Conservation (phyloP, 768 basidiomycete genomes). For the Lactarius tabidus region DNA sequence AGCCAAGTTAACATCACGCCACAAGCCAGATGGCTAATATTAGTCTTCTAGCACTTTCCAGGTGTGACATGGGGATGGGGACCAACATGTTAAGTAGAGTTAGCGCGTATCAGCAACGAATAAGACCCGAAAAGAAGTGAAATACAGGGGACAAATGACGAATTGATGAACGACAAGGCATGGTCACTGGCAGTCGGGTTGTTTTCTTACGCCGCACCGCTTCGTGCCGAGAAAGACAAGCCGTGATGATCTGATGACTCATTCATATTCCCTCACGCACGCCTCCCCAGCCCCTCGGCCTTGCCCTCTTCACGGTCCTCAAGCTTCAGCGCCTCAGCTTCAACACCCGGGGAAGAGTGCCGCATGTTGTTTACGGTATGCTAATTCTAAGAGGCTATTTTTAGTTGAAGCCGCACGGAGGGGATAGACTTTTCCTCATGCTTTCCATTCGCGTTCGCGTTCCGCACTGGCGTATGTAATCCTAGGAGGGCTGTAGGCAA, state of each 20-base stretch:
- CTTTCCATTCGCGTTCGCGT: background rate
- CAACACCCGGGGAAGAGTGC: no score
- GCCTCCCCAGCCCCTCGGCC: background rate
- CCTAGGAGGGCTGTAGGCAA: background rate
- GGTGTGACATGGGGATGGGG: background rate
- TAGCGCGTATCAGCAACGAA: no score
- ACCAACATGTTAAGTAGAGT: background rate
- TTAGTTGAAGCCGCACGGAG: background rate
- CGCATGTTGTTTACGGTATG: background rate
- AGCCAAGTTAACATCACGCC: background rate
- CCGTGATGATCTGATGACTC: background rate
- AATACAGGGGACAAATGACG: no score
- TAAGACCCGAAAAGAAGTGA: background rate
- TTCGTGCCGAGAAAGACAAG: background rate
- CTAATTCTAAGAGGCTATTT: background rate
- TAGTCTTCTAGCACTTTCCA: background rate
- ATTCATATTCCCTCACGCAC: background rate
- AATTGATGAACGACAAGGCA: no score
- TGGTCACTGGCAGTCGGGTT: no score
- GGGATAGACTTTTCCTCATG: background rate
- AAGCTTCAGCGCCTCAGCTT: background rate
- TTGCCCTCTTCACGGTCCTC: no score
- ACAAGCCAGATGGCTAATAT: background rate
- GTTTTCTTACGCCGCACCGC: no score
- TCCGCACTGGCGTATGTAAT: background rate